Percentiles rank a stretch among this genome's conserved stretches.
Conservation (phyloP, 306 rosid genomes). For the Glycine latifolia region DNA sequence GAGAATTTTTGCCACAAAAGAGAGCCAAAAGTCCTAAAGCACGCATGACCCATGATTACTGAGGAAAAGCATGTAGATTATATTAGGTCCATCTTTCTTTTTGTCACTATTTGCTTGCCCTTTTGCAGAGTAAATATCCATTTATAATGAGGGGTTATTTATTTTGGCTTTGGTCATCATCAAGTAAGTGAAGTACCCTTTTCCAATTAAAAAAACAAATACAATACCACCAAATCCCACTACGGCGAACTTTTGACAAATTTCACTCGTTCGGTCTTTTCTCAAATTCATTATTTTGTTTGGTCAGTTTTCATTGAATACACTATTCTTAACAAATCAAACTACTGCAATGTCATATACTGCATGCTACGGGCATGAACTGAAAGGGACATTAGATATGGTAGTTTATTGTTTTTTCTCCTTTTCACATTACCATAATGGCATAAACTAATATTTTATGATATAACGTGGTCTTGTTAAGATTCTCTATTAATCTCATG, state of each 20-base stretch:
- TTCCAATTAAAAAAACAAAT: conserved; percentile 44
- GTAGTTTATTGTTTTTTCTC: conserved; percentile 5
- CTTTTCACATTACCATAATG: conserved; percentile 28
- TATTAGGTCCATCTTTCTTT: conserved; percentile 55
- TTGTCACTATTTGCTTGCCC: conserved; percentile 69
- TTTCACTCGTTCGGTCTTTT: conserved; percentile 28
- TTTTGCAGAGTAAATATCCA: conserved; percentile 47
- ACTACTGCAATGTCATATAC: conserved; percentile 43
- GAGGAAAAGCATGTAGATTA: conserved; percentile 37
- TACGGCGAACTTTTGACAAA: conserved; percentile 56
- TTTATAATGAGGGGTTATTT: not conserved
- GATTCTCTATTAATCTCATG: not conserved
- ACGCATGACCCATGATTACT: not conserved
- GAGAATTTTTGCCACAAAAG: not conserved
- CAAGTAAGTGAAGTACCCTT: conserved; percentile 31
- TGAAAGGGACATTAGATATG: conserved; percentile 41
- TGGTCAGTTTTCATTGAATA: conserved; percentile 39
- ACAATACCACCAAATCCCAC: conserved; percentile 73
- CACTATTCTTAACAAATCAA: conserved; percentile 47
- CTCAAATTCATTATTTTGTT: conserved; percentile 25
- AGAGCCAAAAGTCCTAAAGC: conserved; percentile 33
- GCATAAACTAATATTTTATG: conserved; percentile 4
- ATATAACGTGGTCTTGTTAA: not conserved
- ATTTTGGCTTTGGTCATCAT: conserved; percentile 43
- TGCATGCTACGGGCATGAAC: not conserved